A percentile compares a stretch with the other conserved stretches of the same genome.
Evolutionary conservation across 1,139 yeast genomes (phyloP).

Genomic region (Pichia sp.): DNA sequence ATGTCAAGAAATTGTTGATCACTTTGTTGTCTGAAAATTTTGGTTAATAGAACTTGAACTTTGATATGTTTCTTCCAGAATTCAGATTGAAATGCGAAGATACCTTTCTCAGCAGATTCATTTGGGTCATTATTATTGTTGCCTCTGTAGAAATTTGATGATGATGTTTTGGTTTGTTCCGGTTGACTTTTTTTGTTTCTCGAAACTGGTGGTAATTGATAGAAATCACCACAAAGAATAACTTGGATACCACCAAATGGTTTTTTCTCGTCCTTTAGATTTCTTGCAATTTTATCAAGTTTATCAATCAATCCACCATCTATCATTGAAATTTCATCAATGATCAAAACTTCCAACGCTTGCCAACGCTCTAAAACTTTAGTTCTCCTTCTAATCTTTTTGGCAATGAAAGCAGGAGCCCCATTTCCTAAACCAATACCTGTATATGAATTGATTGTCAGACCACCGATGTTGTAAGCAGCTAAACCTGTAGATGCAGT

Average conservation of each 20-base stretch:
- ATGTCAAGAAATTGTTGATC: conserved; percentile 66
- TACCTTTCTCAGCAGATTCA: too few relatives aligned
- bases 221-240: conserved; percentile 79
- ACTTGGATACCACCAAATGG: conserved; percentile 87
- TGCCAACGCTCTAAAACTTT: conserved; percentile 51
- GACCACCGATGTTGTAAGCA: conserved; percentile 84
- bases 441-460: conserved; percentile 73
- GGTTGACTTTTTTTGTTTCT: too few relatives aligned
- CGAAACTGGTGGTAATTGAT: conserved; percentile 81
- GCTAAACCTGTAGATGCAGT: conserved; percentile 95
- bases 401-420: conserved; percentile 38
- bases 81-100: conserved; percentile 55
- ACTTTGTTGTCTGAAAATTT: conserved; percentile 73
- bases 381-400: conserved; percentile 40
- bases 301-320: conserved; percentile 67
- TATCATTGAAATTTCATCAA: conserved; percentile 86
- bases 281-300: conserved; percentile 58
- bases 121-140: too few relatives aligned
- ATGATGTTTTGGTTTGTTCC: too few relatives aligned
- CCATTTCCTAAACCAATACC: conserved; percentile 75
- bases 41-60: conserved; percentile 55
- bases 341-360: conserved; percentile 57
- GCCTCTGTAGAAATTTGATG: too few relatives aligned
- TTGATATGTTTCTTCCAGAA: conserved; percentile 56
- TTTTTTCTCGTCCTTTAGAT: conserved; percentile 40